Conservation (phyloP, 306 rosid genomes). For the Prunus salicina region DNA sequence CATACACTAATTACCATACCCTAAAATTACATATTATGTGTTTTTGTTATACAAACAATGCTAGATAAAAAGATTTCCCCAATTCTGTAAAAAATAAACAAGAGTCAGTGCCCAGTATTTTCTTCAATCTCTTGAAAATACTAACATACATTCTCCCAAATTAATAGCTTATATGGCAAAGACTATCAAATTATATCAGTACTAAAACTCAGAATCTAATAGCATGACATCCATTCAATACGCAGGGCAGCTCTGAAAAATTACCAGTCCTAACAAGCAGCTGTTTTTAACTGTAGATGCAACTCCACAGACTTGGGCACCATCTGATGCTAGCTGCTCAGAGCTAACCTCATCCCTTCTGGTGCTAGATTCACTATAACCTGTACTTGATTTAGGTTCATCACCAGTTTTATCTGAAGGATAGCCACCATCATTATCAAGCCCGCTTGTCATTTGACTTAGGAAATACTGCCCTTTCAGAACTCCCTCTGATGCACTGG, state of each 20-base stretch:
- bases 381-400: constrained; percentile 31
- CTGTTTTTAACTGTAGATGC: constrained; percentile 36
- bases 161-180: neutral
- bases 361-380: constrained; percentile 33
- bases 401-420: constrained; percentile 33
- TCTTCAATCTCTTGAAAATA: neutral
- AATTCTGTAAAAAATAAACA: neutral
- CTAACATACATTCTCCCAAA: neutral
- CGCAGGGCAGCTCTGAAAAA: constrained; percentile 18
- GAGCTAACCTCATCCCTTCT: constrained; percentile 22
- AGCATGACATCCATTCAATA: neutral
- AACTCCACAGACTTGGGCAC: constrained; percentile 24
- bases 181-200: neutral
- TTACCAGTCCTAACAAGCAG: constrained; percentile 80
- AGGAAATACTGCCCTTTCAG: constrained; percentile 48
- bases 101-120: neutral
- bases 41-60: neutral
- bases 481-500: constrained; percentile 53
- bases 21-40: neutral
- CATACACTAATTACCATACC: neutral
- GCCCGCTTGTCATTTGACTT: constrained; percentile 49
- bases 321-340: constrained; percentile 40
- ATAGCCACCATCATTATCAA: constrained; percentile 34
- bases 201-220: neutral
- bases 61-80: neutral